A percentile compares a stretch with the other conserved stretches of the same genome.
Conservation (phyloP, 768 basidiomycete genomes). For the Galerina marginata region DNA sequence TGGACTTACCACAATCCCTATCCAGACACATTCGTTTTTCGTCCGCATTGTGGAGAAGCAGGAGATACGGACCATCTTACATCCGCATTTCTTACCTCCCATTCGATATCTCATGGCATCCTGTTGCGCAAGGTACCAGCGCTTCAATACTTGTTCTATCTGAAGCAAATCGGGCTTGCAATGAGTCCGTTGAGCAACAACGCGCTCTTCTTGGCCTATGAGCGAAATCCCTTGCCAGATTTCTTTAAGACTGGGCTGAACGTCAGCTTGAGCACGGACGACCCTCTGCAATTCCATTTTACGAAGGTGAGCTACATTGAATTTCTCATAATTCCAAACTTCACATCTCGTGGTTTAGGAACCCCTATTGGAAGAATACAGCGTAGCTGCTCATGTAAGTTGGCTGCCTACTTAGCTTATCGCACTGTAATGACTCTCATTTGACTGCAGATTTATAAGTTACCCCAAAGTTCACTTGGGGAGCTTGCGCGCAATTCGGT, state of each 20-base stretch:
- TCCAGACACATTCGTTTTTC: constrained; percentile 92
- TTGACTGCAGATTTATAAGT: constrained; percentile 84
- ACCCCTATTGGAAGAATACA: constrained; percentile 95
- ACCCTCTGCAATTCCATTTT: constrained; percentile 97
- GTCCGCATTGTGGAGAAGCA: constrained; percentile 97
- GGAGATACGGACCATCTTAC: constrained; percentile 98
- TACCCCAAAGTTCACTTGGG: constrained; percentile 92
- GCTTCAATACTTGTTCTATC: constrained; percentile 94
- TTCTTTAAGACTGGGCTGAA: constrained; percentile 97
- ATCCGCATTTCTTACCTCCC: constrained; percentile 93
- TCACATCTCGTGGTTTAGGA: constrained; percentile 54
- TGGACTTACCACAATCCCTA: background rate
- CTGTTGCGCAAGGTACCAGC: constrained; percentile 97
- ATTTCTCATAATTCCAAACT: background rate
- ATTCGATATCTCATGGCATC: constrained; percentile 99
- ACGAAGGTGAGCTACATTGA: constrained; percentile 70
- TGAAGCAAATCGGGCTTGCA: constrained; percentile 97
- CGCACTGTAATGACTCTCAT: background rate
- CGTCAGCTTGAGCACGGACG: constrained; percentile 95
- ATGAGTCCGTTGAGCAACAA: constrained; percentile 99
- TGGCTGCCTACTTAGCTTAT: background rate
- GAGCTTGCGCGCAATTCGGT: constrained; percentile 99
- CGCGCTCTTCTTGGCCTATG: constrained; percentile 94
- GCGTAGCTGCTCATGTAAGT: constrained; percentile 92
- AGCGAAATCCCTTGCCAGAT: constrained; percentile 95